Conservation (phyloP, 495 filamentous ascomycete species). For the Penicillium pancosmium region DNA sequence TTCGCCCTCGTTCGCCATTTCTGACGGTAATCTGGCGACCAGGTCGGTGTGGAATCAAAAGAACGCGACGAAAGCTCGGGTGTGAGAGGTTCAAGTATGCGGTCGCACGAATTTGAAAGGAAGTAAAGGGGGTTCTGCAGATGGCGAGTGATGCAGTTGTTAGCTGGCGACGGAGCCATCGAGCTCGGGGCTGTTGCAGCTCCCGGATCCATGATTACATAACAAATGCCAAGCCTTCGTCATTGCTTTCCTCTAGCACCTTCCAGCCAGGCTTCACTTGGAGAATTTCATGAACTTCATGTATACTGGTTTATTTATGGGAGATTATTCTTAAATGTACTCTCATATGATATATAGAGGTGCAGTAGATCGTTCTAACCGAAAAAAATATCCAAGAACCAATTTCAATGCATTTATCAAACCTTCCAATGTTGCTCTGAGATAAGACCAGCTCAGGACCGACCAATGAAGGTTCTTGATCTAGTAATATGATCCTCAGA, state of each 20-base stretch:
- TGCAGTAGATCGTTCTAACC: too few relatives aligned
- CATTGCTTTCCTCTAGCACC: conserved; percentile 23
- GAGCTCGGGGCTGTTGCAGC: conserved; percentile 46
- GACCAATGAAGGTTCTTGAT: conserved; percentile 24
- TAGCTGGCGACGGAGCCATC: conserved; percentile 48
- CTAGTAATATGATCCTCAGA: conserved; percentile 14
- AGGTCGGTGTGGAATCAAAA: conserved; percentile 22
- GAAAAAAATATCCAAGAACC: too few relatives aligned
- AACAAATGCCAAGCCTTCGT: conserved; percentile 35
- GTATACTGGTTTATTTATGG: too few relatives aligned
- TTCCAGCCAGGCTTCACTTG: not conserved
- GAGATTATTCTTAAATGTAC: too few relatives aligned
- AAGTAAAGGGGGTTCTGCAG: conserved; percentile 27
- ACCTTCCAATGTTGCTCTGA: not conserved
- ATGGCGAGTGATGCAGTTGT: conserved; percentile 37
- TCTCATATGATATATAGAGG: too few relatives aligned
- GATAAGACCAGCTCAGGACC: not conserved
- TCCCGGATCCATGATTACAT: conserved; percentile 43
- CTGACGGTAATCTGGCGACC: conserved; percentile 42
- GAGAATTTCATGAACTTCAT: too few relatives aligned
- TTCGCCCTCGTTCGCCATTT: conserved; percentile 93
- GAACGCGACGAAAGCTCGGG: conserved; percentile 7
- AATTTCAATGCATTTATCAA: too few relatives aligned
- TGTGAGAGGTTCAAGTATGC: conserved; percentile 1
- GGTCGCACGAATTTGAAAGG: conserved; percentile 17